Evolutionary conservation across 1,284 basidiomycete genomes (phyloP).

Genomic region (Puccinia polysora): DNA sequence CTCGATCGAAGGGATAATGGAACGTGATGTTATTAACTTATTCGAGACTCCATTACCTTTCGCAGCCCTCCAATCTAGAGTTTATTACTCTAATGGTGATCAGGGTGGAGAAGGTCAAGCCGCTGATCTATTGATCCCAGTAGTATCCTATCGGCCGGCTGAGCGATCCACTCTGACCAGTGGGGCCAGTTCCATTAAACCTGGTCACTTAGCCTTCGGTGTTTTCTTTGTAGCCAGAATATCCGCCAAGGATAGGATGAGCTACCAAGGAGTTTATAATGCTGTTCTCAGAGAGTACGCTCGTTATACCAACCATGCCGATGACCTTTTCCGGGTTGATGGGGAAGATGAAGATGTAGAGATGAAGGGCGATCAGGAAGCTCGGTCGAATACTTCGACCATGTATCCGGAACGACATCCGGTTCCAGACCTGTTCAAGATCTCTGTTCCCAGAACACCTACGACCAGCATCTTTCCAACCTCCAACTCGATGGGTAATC

Average conservation of each 20-base stretch:
- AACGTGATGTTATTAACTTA: slow-evolving; percentile 65
- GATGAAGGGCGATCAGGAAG: slow-evolving; percentile 45
- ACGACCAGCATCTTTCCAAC: slow-evolving; percentile 7
- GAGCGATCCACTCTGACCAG: not conserved
- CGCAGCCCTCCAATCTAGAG: not conserved
- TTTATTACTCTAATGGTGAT: slow-evolving; percentile 29
- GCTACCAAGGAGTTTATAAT: slow-evolving; percentile 32
- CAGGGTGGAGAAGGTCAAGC: too few species aligned
- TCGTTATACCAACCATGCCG: slow-evolving; percentile 38
- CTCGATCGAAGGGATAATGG: slow-evolving; percentile 63
- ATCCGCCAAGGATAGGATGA: slow-evolving; percentile 58
- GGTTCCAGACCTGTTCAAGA: slow-evolving; percentile 31
- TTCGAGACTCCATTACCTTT: slow-evolving; percentile 68
- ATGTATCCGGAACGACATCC: not conserved
- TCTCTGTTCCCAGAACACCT: slow-evolving; percentile 22
- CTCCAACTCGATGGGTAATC: slow-evolving; percentile 43
- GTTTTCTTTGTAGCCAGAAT: slow-evolving; percentile 72
- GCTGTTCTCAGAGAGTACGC: slow-evolving; percentile 34
- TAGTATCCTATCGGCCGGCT: slow-evolving; percentile 29
- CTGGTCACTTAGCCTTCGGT: slow-evolving; percentile 58
- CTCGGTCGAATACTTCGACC: not conserved
- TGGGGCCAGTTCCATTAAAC: slow-evolving; percentile 46
- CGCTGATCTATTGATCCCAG: slow-evolving; percentile 30
- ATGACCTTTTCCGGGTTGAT: slow-evolving; percentile 54
- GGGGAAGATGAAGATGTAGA: slow-evolving; percentile 29